These are phyloP conservation scores for Atractiella rhizophila DNA, from an alignment of 768 basidiomycete species.

Conservation along the genomic window DNA sequence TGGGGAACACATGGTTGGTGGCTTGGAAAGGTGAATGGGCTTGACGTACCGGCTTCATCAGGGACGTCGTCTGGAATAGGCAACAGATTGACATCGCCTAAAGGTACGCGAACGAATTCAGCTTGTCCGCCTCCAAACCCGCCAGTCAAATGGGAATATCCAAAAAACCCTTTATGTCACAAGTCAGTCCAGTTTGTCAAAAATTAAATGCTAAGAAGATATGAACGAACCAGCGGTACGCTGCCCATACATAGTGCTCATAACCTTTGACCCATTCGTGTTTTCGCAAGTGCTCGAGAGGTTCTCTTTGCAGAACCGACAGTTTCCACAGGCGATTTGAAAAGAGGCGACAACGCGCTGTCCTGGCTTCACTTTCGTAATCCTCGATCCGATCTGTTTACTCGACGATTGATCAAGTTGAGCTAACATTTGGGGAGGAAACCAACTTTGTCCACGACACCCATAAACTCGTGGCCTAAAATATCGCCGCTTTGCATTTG, in stretches of 20 bases:
- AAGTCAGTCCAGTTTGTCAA: no score
- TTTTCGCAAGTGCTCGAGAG: conserved; percentile 45
- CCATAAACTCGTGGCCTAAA: conserved; percentile 34
- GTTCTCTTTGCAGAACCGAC: conserved; percentile 42
- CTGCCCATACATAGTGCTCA: conserved; percentile 38
- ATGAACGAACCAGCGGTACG: conserved; percentile 38
- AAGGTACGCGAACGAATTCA: conserved; percentile 46
- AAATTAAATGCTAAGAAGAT: neutral
- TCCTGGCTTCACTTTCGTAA: conserved; percentile 36
- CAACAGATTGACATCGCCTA: conserved; percentile 44
- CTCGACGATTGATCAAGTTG: no score
- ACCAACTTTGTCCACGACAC: no score
- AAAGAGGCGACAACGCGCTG: conserved; percentile 55
- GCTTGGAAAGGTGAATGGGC: no score
- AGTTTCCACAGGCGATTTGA: conserved; percentile 22
- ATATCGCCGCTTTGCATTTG: conserved; percentile 46
- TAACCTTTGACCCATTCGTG: conserved; percentile 39
- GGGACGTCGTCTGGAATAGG: conserved; percentile 39
- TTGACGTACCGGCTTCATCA: no score
- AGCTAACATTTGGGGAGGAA: no score
- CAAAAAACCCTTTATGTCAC: neutral
- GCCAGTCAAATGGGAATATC: conserved; percentile 32
- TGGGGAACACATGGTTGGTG: conserved; percentile 42
- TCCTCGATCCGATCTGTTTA: conserved; percentile 30
- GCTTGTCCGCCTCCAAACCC: conserved; percentile 54